phyloP scores from a whole-genome alignment of 106 monocot genomes.

The Cymbidium sinense region DNA sequence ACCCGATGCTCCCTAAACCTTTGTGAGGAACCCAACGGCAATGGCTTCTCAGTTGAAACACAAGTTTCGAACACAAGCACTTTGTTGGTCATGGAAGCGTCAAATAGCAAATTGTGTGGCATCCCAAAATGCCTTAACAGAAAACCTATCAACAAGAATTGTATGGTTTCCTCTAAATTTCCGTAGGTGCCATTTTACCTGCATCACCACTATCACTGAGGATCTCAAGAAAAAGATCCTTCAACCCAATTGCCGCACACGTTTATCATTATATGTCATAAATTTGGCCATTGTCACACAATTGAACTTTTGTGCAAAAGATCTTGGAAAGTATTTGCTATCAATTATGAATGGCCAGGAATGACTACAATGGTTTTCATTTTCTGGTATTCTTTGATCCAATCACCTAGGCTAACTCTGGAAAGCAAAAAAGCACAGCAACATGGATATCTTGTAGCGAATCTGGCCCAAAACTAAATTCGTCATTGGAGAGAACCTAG shows the following conservation, averaged over 20 bases:
- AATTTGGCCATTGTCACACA: slow-evolving; percentile 44
- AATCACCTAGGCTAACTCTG: slow-evolving; percentile 62
- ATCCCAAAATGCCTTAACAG: slow-evolving; percentile 87
- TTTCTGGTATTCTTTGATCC: slow-evolving; percentile 43
- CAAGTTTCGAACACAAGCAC: slow-evolving; percentile 79
- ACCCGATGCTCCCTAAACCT: slow-evolving; percentile 25
- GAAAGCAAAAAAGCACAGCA: slow-evolving; percentile 34
- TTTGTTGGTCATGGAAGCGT: slow-evolving; percentile 26
- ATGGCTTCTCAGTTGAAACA: slow-evolving; percentile 33
- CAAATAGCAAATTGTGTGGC: slow-evolving; percentile 76
- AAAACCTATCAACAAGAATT: slow-evolving; percentile 58
- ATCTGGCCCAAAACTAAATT: slow-evolving; percentile 55
- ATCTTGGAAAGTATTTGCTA: slow-evolving; percentile 72
- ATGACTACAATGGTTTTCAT: slow-evolving; percentile 14
- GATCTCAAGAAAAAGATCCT: slow-evolving; percentile 68
- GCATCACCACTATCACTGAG: slow-evolving; percentile 66
- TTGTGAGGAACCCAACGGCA: slow-evolving; percentile 35
- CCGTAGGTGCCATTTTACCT: slow-evolving; percentile 68
- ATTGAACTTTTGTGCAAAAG: slow-evolving; percentile 50
- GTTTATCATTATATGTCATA: slow-evolving; percentile 63
- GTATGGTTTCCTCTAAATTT: slow-evolving; percentile 88
- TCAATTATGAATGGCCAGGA: slow-evolving; percentile 48
- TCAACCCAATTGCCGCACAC: slow-evolving; percentile 39
- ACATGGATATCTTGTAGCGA: slow-evolving; percentile 54
- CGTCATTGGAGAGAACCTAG: slow-evolving; percentile 68